Percentiles rank a stretch among this genome's conserved stretches.
These are phyloP conservation scores for Aspergillus sp. DNA, from an alignment of 2,329 filamentous ascomycete genomes.

Conservation along the genomic window DNA sequence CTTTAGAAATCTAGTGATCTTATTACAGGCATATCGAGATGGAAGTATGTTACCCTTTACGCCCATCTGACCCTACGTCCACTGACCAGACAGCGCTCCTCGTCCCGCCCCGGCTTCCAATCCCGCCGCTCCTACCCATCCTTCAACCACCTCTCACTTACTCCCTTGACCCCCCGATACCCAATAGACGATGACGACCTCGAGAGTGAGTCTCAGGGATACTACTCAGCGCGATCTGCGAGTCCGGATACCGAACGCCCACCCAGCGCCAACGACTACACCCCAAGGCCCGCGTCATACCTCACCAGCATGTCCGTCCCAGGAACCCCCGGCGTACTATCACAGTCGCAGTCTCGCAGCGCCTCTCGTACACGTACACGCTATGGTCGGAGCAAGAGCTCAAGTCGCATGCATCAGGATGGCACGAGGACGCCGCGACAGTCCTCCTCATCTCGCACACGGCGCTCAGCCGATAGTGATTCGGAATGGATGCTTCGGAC, in stretches of 20 bases:
- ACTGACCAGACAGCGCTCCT: slow-evolving; percentile 13
- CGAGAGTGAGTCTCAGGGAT: slow-evolving; percentile 23
- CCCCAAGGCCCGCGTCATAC: slow-evolving; percentile 28
- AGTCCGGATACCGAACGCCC: slow-evolving; percentile 19
- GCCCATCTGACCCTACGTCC: not conserved
- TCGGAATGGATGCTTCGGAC: slow-evolving; percentile 56
- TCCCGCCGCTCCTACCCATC: slow-evolving; percentile 53
- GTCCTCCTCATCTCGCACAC: too few species aligned
- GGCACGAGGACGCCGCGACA: slow-evolving; percentile 20
- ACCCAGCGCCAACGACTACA: slow-evolving; percentile 11
- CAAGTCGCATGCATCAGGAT: slow-evolving; percentile 25
- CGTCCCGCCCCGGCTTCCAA: slow-evolving; percentile 24
- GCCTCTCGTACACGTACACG: slow-evolving; percentile 25
- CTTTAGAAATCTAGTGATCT: too few species aligned
- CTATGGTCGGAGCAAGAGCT: slow-evolving; percentile 29
- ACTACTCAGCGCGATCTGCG: slow-evolving; percentile 21
- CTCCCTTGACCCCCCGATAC: slow-evolving; percentile 51
- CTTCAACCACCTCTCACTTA: slow-evolving; percentile 54
- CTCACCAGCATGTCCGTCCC: slow-evolving; percentile 37
- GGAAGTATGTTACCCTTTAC: not conserved
- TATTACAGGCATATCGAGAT: not conserved
- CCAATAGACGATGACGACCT: slow-evolving; percentile 43
- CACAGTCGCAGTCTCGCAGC: slow-evolving; percentile 31
- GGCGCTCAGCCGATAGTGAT: slow-evolving; percentile 21
- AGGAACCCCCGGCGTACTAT: slow-evolving; percentile 37